These are phyloP conservation scores for Aspergillus udagawae DNA, from an alignment of 2,329 filamentous ascomycete species.

Conservation along the genomic window DNA sequence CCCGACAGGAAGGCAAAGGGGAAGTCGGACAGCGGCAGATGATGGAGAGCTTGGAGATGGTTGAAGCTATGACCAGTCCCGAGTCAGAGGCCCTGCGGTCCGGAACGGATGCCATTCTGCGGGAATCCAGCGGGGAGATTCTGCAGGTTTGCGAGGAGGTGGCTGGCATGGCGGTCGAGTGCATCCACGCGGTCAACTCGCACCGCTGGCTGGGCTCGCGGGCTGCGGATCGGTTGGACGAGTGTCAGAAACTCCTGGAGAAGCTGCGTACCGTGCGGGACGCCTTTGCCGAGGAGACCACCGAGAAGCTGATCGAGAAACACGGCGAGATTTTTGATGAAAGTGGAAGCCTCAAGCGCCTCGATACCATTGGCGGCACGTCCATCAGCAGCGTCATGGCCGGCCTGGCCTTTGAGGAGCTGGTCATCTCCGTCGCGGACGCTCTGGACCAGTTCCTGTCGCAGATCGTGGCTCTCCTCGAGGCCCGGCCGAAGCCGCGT, in stretches of 20 bases:
- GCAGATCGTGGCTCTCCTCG: constrained; percentile 35
- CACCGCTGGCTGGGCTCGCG: constrained; percentile 21
- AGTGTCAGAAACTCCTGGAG: constrained; percentile 13
- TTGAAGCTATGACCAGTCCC: constrained; percentile 37
- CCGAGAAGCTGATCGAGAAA: constrained; percentile 35
- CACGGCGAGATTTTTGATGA: constrained; percentile 15
- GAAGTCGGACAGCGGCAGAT: constrained; percentile 29
- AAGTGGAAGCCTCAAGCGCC: constrained; percentile 21
- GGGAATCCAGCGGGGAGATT: constrained; percentile 22
- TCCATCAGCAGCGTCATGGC: constrained; percentile 40
- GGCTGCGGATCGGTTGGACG: constrained; percentile 12
- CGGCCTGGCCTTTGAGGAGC: constrained; percentile 46
- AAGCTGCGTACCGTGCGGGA: constrained; percentile 23
- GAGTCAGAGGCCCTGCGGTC: constrained; percentile 31
- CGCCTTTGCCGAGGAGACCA: constrained; percentile 29
- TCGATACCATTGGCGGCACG: constrained; percentile 40
- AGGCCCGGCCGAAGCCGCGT: constrained; percentile 30
- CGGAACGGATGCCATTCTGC: constrained; percentile 32
- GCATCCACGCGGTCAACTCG: constrained; percentile 25
- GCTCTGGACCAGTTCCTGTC: constrained; percentile 26
- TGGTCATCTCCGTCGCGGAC: constrained; percentile 25
- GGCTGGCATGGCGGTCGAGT: constrained; percentile 17
- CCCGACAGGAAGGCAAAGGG: constrained; percentile 11
- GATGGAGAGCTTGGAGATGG: constrained; percentile 30
- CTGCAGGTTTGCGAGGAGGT: constrained; percentile 24